Evolutionary conservation across 2,329 filamentous ascomycete species (phyloP).

Genomic region (Fusarium irregulare): DNA sequence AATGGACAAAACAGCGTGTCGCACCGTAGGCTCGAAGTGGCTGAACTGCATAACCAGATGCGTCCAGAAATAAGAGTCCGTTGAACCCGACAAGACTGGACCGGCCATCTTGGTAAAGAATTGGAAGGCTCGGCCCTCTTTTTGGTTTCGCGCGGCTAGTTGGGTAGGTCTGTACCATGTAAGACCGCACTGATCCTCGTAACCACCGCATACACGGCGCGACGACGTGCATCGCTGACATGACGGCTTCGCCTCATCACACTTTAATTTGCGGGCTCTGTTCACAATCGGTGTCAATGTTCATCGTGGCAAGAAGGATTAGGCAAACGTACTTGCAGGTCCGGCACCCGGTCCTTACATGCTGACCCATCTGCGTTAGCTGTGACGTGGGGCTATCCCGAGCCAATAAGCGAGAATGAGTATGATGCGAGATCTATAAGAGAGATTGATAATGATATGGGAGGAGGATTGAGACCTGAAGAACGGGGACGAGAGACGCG

Average conservation of each 20-base stretch:
- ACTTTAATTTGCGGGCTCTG: conserved; percentile 13
- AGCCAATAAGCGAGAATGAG: background rate
- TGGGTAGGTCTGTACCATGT: conserved; percentile 20
- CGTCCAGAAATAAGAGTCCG: conserved; percentile 35
- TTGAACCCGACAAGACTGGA: conserved; percentile 17
- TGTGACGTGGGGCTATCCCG: background rate
- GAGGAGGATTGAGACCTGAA: background rate
- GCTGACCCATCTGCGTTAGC: background rate
- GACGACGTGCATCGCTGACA: conserved; percentile 3
- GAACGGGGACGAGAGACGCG: background rate
- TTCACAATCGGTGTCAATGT: background rate
- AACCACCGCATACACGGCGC: conserved; percentile 9
- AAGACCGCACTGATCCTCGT: background rate
- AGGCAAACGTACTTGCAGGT: conserved; percentile 6
- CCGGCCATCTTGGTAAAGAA: conserved; percentile 27
- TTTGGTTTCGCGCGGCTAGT: conserved; percentile 4
- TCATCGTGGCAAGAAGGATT: background rate
- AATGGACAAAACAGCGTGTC: conserved; percentile 26
- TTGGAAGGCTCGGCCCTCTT: conserved; percentile 20
- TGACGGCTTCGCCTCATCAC: conserved; percentile 3
- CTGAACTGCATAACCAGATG: conserved; percentile 37
- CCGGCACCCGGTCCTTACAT: conserved; percentile 4
- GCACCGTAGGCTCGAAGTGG: conserved; percentile 24
- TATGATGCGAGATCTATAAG: background rate
- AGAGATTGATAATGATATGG: too few relatives aligned